A percentile compares a stretch with the other conserved stretches of the same genome.
phyloP scores from a whole-genome alignment of 2,329 filamentous ascomycete genomes.

The Beauveria asiatica region DNA sequence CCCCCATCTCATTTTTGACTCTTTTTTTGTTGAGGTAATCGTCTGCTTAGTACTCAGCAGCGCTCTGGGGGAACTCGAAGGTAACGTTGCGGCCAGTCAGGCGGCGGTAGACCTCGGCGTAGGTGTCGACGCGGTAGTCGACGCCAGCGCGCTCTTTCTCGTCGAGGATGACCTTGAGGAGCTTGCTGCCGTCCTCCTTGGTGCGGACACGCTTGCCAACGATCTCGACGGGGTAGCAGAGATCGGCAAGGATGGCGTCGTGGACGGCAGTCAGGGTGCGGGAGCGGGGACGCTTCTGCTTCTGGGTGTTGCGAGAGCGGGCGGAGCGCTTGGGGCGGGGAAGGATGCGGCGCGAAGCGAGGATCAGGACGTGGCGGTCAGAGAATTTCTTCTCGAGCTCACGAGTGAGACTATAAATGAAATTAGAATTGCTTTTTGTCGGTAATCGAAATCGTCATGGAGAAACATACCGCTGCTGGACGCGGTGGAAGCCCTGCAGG shows the following conservation, averaged over 20 bases:
- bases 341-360: conserved; percentile 96
- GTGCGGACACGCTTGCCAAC: conserved; percentile 98
- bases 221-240: conserved; percentile 99
- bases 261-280: conserved; percentile 98
- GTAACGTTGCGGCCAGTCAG: conserved; percentile 92
- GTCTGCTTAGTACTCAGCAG: conserved; percentile 66
- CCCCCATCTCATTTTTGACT: conserved; percentile 15
- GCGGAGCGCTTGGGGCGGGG: conserved; percentile 97
- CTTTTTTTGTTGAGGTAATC: not conserved
- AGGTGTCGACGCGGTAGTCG: conserved; percentile 99
- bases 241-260: conserved; percentile 94
- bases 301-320: conserved; percentile 92
- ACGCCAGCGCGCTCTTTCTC: conserved; percentile 99
- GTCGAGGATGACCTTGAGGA: conserved; percentile 97
- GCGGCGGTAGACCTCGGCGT: conserved; percentile 98
- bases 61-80: conserved; percentile 95
- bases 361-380: conserved; percentile 98
- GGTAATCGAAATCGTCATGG: not conserved
- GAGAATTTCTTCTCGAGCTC: conserved; percentile 99
- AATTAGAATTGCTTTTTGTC: conserved; percentile 16
- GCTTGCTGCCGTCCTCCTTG: conserved; percentile 97
- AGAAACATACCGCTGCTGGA: conserved; percentile 83
- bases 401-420: conserved; percentile 76
- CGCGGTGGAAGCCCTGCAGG: conserved; percentile 96
- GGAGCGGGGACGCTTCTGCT: conserved; percentile 96